Evolutionary conservation across 2,329 filamentous ascomycete species (phyloP).

Genomic region (Pseudopyrenochaeta lycopersici): DNA sequence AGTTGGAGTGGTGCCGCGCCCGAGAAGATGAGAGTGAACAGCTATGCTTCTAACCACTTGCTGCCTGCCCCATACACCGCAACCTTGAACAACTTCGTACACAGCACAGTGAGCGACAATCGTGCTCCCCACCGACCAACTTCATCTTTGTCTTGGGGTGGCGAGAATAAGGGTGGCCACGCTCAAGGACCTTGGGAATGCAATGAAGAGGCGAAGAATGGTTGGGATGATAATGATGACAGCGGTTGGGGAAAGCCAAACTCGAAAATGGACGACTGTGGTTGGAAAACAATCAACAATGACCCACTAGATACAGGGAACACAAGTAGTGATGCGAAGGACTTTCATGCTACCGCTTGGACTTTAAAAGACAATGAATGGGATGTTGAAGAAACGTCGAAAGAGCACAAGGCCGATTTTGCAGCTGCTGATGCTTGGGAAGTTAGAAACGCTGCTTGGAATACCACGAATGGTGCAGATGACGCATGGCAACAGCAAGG

Average conservation of each 20-base stretch:
- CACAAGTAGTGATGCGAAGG: neutral
- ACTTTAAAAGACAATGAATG: neutral
- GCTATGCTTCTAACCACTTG: neutral
- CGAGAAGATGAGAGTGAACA: constrained; percentile 3
- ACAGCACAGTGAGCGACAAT: neutral
- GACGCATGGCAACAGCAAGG: neutral
- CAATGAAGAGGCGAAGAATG: neutral
- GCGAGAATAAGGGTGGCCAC: neutral
- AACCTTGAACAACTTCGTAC: neutral
- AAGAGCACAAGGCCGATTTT: neutral
- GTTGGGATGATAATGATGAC: neutral
- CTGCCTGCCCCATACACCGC: constrained; percentile 16
- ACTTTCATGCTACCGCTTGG: neutral
- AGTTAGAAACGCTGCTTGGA: neutral
- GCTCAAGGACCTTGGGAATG: neutral
- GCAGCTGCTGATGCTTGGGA: neutral
- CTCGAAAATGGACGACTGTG: neutral
- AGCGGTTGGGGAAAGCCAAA: neutral
- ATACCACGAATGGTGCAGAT: neutral
- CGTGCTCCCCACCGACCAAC: neutral
- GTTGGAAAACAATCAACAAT: neutral
- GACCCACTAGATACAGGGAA: neutral
- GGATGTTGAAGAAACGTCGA: neutral
- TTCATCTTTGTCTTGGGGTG: constrained; percentile 16
- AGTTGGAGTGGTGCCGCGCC: constrained; percentile 8